phyloP scores from a whole-genome alignment of 306 rosid genomes.

The Lupinus albus region DNA sequence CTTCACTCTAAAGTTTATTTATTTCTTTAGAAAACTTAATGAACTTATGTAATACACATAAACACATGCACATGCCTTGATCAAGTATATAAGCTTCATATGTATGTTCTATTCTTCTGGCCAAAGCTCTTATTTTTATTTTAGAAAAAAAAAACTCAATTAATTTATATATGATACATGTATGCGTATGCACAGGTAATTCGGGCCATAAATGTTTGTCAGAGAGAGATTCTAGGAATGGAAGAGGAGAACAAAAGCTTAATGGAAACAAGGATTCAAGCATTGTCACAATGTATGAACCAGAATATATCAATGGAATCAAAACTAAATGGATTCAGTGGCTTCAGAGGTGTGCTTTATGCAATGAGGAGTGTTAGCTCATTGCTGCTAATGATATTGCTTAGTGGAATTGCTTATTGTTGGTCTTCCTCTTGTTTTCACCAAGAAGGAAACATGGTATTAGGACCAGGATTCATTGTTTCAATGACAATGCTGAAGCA shows the following conservation, averaged over 20 bases:
- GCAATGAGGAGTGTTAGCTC: constrained; percentile 79
- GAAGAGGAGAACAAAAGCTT: constrained; percentile 76
- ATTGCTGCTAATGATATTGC: constrained; percentile 66
- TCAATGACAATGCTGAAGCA: constrained; percentile 63
- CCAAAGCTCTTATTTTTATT: background rate
- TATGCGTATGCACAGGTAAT: constrained; percentile 43
- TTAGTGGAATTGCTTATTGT: constrained; percentile 62
- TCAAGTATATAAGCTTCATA: too few species aligned
- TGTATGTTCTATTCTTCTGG: background rate
- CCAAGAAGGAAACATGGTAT: constrained; percentile 42
- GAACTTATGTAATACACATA: background rate
- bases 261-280: constrained; percentile 67
- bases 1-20: background rate
- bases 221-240: constrained; percentile 66
- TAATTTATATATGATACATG: background rate
- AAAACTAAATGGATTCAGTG: constrained; percentile 73
- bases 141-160: background rate
- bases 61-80: too few species aligned
- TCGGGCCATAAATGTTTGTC: constrained; percentile 62
- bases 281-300: constrained; percentile 53
- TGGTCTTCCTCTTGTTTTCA: constrained; percentile 66
- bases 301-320: constrained; percentile 53
- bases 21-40: background rate
- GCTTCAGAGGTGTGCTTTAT: constrained; percentile 75
- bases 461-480: constrained; percentile 61